phyloP scores from a whole-genome alignment of 805 yeast genomes.

The Saturnispora zaruensis region DNA sequence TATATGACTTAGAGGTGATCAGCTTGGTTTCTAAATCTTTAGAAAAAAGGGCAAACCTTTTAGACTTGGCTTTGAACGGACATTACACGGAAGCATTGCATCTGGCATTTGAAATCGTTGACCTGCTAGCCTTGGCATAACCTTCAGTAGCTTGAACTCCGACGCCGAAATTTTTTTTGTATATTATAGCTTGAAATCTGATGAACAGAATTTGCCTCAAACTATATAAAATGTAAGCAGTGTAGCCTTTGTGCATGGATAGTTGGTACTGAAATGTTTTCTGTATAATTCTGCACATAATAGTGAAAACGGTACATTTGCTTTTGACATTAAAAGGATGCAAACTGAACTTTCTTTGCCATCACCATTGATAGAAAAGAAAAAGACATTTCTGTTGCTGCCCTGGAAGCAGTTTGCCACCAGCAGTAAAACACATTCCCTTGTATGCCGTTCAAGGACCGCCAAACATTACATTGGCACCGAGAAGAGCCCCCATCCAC shows the following conservation, averaged over 20 bases:
- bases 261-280: neutral
- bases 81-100: slow-evolving; percentile 5
- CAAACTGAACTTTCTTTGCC: neutral
- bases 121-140: neutral
- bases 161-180: neutral
- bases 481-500: slow-evolving; percentile 10
- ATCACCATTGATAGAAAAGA: neutral
- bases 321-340: neutral
- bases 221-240: neutral
- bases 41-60: slow-evolving; percentile 14
- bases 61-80: neutral
- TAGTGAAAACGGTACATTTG: neutral
- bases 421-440: slow-evolving; percentile 19
- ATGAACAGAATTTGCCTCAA: neutral
- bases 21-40: slow-evolving; percentile 8
- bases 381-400: neutral
- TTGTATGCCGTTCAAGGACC: slow-evolving; percentile 13
- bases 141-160: neutral
- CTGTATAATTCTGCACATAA: neutral
- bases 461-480: slow-evolving; percentile 11
- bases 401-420: slow-evolving; percentile 20
- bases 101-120: slow-evolving; percentile 10
- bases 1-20: neutral
- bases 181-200: neutral
- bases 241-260: neutral